Base-by-base conservation (phyloP, 2,329 filamentous ascomycete species). In the Fusarium luffae region DNA sequence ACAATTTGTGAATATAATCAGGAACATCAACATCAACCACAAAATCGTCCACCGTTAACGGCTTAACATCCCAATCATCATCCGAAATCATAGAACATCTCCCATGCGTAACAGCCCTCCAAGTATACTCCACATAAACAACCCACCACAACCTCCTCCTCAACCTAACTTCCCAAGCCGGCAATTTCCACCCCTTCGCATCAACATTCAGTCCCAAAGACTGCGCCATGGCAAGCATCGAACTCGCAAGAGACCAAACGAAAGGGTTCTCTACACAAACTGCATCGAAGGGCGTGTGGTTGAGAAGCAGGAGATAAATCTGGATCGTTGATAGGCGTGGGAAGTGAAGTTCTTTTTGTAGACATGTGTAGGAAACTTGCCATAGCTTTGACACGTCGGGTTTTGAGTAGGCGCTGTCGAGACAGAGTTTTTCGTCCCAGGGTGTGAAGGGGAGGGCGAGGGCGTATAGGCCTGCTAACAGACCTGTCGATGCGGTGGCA, bases 381-480 rank as follows among this genome's bases (percentile, higher is more conserved):
- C 56, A 59, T 0, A 59, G 30, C 5, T 59, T 30, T 11, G 34
- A 13, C 0, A 57, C 2, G 18, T 59, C 41, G 0, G 56, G 56
- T 13, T 59, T 59, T 13, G 42, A 59, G 28, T 59, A 59, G 3
- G 56, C 56, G 7, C 56, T 59, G 8, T 59, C 56, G 4, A 57
- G 56, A 13, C 56, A 59, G 13, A 59, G 51, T 3, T 59, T 59
- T 21, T 59, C 56, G 8, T 59, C 56, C 51, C 51, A 59, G 1
- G 56, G 56, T 4, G 56, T 59, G 25, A 59, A 59, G 3, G 56
- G 56, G 11, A 59, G 10, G 16, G 56, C 41, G 3, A 59, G 56
- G 1, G 51, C 56, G 18, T 59, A 59, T 14, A 59, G 19, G 3
- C 56, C 56, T 11, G 56, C 56, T 1, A 57, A 18, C 3, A 59